Evolutionary conservation across 2,329 filamentous ascomycete species (phyloP).

Genomic region (Ophiostoma populinum): DNA sequence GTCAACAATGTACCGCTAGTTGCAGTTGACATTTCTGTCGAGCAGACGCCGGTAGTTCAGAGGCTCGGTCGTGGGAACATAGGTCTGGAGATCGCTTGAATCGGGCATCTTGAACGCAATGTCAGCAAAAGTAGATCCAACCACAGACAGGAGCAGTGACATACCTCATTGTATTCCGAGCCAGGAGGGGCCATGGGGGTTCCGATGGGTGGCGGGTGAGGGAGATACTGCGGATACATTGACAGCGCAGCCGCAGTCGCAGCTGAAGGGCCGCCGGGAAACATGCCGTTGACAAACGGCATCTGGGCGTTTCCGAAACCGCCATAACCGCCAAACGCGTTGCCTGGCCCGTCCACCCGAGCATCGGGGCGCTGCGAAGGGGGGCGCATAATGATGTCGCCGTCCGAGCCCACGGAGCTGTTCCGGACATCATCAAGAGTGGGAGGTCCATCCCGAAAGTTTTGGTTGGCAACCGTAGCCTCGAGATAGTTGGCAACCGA

Average conservation of each 20-base stretch:
- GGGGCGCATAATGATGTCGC: conserved; percentile 28
- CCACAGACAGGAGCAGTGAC: conserved; percentile 12
- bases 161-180: conserved; percentile 52
- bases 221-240: conserved; percentile 29
- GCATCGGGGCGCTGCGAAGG: conserved; percentile 25
- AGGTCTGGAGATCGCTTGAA: conserved; percentile 46
- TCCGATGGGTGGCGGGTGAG: conserved; percentile 35
- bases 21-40: conserved; percentile 90
- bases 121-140: not conserved
- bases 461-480: not conserved
- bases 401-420: conserved; percentile 31
- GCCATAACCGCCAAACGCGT: conserved; percentile 19
- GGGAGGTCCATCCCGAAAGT: conserved; percentile 16
- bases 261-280: conserved; percentile 11
- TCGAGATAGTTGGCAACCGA: conserved; percentile 25
- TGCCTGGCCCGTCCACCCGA: conserved; percentile 25
- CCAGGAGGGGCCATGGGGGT: conserved; percentile 57
- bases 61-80: conserved; percentile 73
- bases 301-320: conserved; percentile 13
- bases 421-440: conserved; percentile 24
- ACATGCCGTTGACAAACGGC: conserved; percentile 16
- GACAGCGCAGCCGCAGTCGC: conserved; percentile 22
- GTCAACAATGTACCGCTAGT: conserved; percentile 99
- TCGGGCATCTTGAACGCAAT: not conserved
- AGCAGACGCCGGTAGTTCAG: conserved; percentile 91